Conservation (phyloP, 1,284 basidiomycete species). For the Athelia psychrophila region DNA sequence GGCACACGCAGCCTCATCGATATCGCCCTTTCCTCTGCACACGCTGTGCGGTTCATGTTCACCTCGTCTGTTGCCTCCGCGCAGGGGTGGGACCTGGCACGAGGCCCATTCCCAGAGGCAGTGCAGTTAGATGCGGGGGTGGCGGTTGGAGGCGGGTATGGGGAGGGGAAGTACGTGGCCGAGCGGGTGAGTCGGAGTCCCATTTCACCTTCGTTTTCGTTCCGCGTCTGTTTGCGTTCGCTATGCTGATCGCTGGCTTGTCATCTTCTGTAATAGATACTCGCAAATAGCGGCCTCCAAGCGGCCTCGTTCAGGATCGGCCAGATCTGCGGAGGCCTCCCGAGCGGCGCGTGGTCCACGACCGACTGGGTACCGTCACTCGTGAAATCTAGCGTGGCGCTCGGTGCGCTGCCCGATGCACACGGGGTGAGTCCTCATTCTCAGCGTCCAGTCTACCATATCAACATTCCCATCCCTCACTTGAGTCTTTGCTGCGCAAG, state of each 20-base stretch:
- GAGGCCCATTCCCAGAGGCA: conserved; percentile 29
- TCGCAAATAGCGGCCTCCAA: conserved; percentile 24
- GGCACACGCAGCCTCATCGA: conserved; percentile 35
- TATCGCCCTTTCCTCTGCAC: conserved; percentile 20
- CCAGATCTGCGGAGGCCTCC: conserved; percentile 19
- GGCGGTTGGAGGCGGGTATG: conserved; percentile 27
- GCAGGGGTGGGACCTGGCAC: conserved; percentile 15
- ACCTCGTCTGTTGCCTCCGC: conserved; percentile 25
- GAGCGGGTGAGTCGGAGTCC: conserved; percentile 26
- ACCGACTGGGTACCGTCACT: conserved; percentile 24
- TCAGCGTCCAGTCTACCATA: neutral
- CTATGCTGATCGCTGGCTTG: too few relatives aligned
- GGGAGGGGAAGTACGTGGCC: conserved; percentile 29
- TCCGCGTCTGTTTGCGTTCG: too few relatives aligned
- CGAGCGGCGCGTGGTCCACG: conserved; percentile 21
- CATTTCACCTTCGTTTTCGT: neutral
- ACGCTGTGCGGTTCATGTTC: conserved; percentile 24
- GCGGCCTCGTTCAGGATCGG: conserved; percentile 22
- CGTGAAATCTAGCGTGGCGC: conserved; percentile 20
- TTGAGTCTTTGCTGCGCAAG: too few relatives aligned
- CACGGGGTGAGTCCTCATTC: conserved; percentile 9
- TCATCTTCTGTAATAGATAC: too few relatives aligned
- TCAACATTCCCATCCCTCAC: neutral
- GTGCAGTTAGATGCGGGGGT: conserved; percentile 16
- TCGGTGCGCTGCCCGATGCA: conserved; percentile 9